These are phyloP conservation scores for Angophora floribunda DNA, from an alignment of 345 rosid genomes.

Conservation along the genomic window DNA sequence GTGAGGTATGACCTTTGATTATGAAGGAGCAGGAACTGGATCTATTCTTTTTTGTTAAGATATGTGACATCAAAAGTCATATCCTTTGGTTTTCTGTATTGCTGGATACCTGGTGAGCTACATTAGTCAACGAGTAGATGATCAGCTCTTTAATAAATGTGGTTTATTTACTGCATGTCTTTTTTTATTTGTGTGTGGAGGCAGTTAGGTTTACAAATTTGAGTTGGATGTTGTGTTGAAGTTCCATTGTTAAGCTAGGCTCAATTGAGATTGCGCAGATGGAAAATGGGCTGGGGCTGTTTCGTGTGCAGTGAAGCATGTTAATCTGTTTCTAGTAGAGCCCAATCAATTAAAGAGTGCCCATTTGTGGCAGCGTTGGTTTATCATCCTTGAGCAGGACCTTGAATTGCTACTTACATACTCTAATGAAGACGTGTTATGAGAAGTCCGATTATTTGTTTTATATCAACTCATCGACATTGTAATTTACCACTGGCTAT, in stretches of 20 bases:
- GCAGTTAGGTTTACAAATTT: neutral
- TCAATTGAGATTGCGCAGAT: neutral
- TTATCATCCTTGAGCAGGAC: neutral
- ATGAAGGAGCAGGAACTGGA: neutral
- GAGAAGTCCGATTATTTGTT: neutral
- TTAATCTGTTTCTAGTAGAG: neutral
- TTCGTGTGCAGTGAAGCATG: neutral
- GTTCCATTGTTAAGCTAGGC: neutral
- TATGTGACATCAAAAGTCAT: neutral
- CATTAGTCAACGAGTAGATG: neutral
- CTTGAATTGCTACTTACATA: neutral
- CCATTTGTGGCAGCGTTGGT: neutral
- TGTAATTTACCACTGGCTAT: neutral
- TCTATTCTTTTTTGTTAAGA: neutral
- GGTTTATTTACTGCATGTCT: neutral
- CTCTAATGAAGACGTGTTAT: neutral
- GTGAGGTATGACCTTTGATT: constrained; percentile 20
- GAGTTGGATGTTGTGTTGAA: neutral
- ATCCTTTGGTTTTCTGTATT: neutral
- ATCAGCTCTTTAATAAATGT: neutral
- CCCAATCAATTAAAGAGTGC: neutral
- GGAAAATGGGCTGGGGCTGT: neutral
- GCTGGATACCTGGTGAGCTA: neutral
- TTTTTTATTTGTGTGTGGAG: neutral
- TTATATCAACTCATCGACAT: neutral